These are phyloP conservation scores for Backusella tarrabulga DNA, from an alignment of 192 early-diverging fungal species.

Conservation along the genomic window DNA sequence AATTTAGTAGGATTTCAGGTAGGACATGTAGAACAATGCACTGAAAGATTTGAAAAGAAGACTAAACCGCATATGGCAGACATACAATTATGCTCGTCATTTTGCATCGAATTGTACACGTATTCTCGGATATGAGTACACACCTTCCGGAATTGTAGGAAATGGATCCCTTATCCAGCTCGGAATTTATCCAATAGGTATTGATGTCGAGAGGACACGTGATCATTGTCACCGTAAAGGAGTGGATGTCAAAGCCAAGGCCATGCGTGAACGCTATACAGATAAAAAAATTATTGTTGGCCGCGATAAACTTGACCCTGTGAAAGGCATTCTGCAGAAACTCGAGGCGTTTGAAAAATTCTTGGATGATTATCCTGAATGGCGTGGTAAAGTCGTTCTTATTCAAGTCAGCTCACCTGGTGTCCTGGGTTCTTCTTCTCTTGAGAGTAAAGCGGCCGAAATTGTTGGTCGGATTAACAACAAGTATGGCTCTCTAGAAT, in stretches of 20 bases:
- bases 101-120: conserved; percentile 93
- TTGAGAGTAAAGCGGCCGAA: conserved; percentile 88
- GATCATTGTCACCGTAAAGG: conserved; percentile 55
- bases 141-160: conserved; percentile 86
- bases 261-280: conserved; percentile 79
- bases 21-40: conserved; percentile 9
- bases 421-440: conserved; percentile 58
- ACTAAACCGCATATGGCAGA: conserved; percentile 35
- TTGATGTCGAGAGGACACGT: conserved; percentile 79
- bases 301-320: conserved; percentile 92
- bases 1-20: conserved; percentile 93
- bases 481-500: conserved; percentile 92
- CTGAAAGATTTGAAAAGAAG: not conserved
- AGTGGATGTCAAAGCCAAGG: conserved; percentile 77
- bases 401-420: conserved; percentile 96
- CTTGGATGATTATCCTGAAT: conserved; percentile 86
- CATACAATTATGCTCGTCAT: conserved; percentile 92
- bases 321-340: conserved; percentile 94
- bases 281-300: conserved; percentile 95
- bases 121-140: conserved; percentile 89
- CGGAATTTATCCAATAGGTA: conserved; percentile 97
- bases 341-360: conserved; percentile 95
- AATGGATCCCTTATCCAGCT: conserved; percentile 74
- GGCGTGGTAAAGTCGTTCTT: conserved; percentile 86
- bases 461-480: conserved; percentile 93